Conservation (phyloP, 139 green algal species). For the Chlorella sp. region DNA sequence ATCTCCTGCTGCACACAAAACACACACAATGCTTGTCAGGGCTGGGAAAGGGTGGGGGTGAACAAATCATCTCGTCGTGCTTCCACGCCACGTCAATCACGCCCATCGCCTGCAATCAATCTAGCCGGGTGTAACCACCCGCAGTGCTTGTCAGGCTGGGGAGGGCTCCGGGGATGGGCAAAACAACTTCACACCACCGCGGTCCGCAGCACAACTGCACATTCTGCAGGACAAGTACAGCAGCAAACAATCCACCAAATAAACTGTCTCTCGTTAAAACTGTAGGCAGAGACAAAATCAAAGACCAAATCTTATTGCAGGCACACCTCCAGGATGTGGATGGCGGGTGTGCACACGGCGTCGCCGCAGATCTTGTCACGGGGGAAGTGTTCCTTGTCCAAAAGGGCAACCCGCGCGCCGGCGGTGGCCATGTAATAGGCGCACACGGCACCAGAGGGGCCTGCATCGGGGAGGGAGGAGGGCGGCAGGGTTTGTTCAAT, state of each 20-base stretch:
- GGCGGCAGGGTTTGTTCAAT: not conserved
- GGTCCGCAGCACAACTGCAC: too few relatives aligned
- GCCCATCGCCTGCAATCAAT: conserved; percentile 30
- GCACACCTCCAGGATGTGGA: conserved; percentile 49
- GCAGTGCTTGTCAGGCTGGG: too few relatives aligned
- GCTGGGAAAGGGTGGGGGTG: conserved; percentile 80
- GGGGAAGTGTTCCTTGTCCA: conserved; percentile 92
- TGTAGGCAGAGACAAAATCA: too few relatives aligned
- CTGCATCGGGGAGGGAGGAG: conserved; percentile 34
- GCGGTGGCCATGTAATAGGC: conserved; percentile 77
- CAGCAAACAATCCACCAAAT: too few relatives aligned
- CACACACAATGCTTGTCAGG: not conserved
- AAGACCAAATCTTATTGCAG: not conserved
- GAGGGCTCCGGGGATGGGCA: too few relatives aligned
- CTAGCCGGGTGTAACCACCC: too few relatives aligned
- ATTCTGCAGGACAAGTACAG: too few relatives aligned
- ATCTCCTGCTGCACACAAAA: conserved; percentile 62
- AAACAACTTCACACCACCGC: too few relatives aligned
- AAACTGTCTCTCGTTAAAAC: too few relatives aligned
- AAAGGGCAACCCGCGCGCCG: conserved; percentile 82
- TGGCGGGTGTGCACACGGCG: conserved; percentile 85
- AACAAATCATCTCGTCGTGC: conserved; percentile 85
- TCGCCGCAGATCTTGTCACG: conserved; percentile 65
- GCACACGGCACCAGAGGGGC: conserved; percentile 78
- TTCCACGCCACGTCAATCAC: conserved; percentile 83